Evolutionary conservation across 768 basidiomycete species (phyloP), one percentile per base, ranked within the genome.

Genomic region (Phanerochaete carnosa): DNA sequence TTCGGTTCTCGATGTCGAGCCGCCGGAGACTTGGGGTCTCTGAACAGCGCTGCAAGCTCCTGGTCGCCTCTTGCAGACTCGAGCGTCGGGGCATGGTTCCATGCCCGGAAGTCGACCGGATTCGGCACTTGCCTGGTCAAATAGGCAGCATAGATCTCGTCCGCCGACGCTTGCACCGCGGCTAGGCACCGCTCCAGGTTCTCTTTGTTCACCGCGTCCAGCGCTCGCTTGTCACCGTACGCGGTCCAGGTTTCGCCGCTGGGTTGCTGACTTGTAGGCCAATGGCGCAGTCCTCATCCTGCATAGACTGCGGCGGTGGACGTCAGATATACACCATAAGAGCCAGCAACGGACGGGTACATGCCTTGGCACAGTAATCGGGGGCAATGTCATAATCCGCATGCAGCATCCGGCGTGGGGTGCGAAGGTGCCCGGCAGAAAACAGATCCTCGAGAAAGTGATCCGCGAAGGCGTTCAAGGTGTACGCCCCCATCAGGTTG

Each of bases 231-330:
- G 61, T 57, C 55, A 26, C 64, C 64, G 26, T 56, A 65, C 46
- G 25, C 35, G 15, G 13, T 45, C 61, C 64, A 65, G 33, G 52
- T 28, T 16, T 59, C 55, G 9, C 61, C 8, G 19, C 43, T 12
- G 30, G 58, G 57, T 62, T 55, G 43, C n/a, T 2, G 11, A 65
- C 64, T 9, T 47, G 12, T 11, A 65, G 49, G 16, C 64, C 64
- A 51, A 65, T 62, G 7, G 61, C 64, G 33, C 25, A 12, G 60
- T 65, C 64, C 51, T 65, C 62, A 28, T 65, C 64, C 57, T 62
- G 62, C 64, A 65, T 65, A 23, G 26, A 57, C 64, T 65, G 32
- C 26, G 25, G 39, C n/a, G n/a, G n/a, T n/a, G n/a, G n/a, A n/a
- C n/a, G n/a, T n/a, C n/a, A n/a, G n/a, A n/a, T n/a, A n/a, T n/a